These are phyloP conservation scores for Elsinoe batatas DNA, from an alignment of 2,329 filamentous ascomycete species.

Conservation along the genomic window DNA sequence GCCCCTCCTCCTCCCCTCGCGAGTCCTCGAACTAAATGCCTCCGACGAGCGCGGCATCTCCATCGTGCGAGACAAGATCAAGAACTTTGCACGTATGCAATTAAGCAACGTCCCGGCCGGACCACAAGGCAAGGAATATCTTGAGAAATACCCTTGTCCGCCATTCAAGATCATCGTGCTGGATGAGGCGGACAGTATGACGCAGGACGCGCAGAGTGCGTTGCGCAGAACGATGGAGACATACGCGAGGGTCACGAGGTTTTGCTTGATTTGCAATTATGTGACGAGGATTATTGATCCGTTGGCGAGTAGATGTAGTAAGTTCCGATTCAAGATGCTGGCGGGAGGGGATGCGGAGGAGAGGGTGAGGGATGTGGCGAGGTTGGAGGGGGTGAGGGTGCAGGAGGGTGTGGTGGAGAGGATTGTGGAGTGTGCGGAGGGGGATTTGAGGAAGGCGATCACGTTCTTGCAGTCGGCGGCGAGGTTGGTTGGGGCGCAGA, in stretches of 20 bases:
- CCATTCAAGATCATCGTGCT: constrained; percentile 99
- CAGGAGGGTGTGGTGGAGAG: constrained; percentile 73
- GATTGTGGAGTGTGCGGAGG: constrained; percentile 79
- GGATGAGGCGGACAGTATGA: constrained; percentile 98
- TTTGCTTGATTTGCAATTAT: constrained; percentile 97
- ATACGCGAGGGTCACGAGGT: constrained; percentile 90
- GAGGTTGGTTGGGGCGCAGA: constrained; percentile 64
- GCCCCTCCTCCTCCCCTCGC: constrained; percentile 80
- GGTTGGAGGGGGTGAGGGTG: constrained; percentile 63
- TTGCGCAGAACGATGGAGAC: constrained; percentile 96
- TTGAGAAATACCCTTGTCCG: constrained; percentile 73
- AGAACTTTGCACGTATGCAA: constrained; percentile 94
- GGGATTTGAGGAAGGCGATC: constrained; percentile 91
- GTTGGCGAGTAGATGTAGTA: constrained; percentile 82
- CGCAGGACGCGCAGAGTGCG: constrained; percentile 91
- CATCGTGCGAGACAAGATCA: constrained; percentile 96
- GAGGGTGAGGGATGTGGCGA: constrained; percentile 73
- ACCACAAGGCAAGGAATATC: constrained; percentile 50
- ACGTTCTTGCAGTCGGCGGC: constrained; percentile 95
- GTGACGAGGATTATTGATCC: constrained; percentile 97
- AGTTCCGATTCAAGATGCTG: constrained; percentile 95
- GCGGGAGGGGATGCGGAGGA: constrained; percentile 75
- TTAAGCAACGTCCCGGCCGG: constrained; percentile 65
- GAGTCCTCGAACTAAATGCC: constrained; percentile 97
- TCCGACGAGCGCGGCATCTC: constrained; percentile 97